Evolutionary conservation across 768 basidiomycete genomes (phyloP), one percentile per base, ranked within the genome.

Genomic region (Collybiopsis luxurians): DNA sequence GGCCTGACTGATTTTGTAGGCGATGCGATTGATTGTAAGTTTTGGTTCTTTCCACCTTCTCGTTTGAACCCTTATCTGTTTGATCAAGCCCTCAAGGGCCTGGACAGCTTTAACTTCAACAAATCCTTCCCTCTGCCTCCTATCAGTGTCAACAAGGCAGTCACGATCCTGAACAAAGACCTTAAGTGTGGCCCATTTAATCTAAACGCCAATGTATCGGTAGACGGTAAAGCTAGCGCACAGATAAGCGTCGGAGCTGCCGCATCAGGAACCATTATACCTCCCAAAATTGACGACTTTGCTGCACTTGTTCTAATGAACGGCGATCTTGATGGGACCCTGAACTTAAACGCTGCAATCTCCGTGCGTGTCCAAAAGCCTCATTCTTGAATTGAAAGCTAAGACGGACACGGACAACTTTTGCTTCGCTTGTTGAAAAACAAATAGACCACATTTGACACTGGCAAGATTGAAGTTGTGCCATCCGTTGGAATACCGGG

Each of bases 241-340:
- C 57, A 69, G 2, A 69, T 70, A 1, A 66, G 67, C 10, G 59
- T 79, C 19, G 78, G 77, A 12, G 63, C 81, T 6, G 75, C 70
- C 4, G 78, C 73, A 0, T 65, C 56, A 28, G 81, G 82, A 13
- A 77, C 76, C 4, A 66, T 83, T 47, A 51, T 80, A 2, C 82
- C 81, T 2, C 78, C 77, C 0, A 65, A 72, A 26, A 59, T 80
- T 4, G 56, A 62, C 0, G 68, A 71, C 39, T 73, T 79, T 39
- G 67, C 67, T 0, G 47, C 78, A 39, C 66, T 71, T 36, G 63
- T 70, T 24, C 66, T 77, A 75, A 46, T 53, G 53, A 31, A 53
- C n/a, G 75, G 72, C 0, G 64, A 73, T n/a, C 59, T 81, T 4
- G 66, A 71, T 48, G 79, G 76, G 0, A 69, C 66, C 0, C 50